Conservation (phyloP, 306 rosid genomes). For the Potentilla sterilis region DNA sequence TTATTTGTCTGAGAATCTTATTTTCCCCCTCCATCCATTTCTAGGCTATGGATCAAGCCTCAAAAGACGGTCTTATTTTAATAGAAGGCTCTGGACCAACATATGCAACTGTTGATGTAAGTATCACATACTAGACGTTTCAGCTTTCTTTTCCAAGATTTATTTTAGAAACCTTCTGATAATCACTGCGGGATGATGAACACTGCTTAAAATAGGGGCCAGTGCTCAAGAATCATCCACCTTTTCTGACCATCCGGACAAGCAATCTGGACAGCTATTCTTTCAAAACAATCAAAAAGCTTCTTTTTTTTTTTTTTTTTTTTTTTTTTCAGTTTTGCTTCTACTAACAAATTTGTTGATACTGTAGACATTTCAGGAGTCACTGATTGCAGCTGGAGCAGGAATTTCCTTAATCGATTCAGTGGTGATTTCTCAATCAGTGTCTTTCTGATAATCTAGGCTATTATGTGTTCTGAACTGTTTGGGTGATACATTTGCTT, state of each 20-base stretch:
- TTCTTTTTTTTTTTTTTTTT: neutral
- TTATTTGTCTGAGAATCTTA: neutral
- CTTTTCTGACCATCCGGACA: neutral
- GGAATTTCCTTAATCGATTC: slow-evolving; percentile 84
- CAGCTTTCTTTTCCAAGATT: neutral
- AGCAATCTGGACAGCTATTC: neutral
- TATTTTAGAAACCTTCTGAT: no score
- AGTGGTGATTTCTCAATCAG: slow-evolving; percentile 77
- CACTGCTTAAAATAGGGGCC: no score
- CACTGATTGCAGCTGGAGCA: slow-evolving; percentile 80
- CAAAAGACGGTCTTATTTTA: slow-evolving; percentile 62
- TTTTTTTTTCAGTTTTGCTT: neutral
- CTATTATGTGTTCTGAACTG: slow-evolving; percentile 8
- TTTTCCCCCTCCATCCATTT: slow-evolving; percentile 12
- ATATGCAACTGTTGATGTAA: slow-evolving; percentile 84
- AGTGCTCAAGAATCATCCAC: no score
- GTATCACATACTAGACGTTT: slow-evolving; percentile 25
- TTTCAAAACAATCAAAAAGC: neutral
- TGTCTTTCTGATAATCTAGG: slow-evolving; percentile 39
- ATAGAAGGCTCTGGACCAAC: slow-evolving; percentile 91
- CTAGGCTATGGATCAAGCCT: slow-evolving; percentile 78
- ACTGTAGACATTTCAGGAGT: slow-evolving; percentile 87
- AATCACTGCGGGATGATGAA: no score
- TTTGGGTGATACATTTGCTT: neutral
- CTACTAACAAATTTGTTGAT: slow-evolving; percentile 39